Conservation (phyloP, 352 stramenopile species). For the Phytophthora foliorum region DNA sequence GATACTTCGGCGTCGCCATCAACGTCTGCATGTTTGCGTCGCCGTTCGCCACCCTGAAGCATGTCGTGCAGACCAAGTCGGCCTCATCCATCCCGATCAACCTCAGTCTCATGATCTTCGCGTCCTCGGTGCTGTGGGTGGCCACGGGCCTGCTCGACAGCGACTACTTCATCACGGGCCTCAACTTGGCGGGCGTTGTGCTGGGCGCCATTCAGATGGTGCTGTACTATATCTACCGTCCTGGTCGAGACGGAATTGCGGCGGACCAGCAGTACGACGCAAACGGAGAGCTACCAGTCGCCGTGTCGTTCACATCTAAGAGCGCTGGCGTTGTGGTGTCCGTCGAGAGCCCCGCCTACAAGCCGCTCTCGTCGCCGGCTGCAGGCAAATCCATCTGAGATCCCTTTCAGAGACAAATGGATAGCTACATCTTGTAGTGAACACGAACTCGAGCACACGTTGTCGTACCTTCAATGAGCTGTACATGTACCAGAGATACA, state of each 20-base stretch:
- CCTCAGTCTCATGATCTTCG: slow-evolving; percentile 58
- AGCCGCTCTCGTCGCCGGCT: slow-evolving; percentile 9
- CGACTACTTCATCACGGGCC: slow-evolving; percentile 53
- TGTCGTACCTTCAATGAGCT: too few relatives aligned
- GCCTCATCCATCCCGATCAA: slow-evolving; percentile 56
- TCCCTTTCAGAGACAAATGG: not conserved
- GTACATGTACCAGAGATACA: not conserved
- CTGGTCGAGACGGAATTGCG: not conserved
- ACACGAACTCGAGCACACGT: not conserved
- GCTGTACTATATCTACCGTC: slow-evolving; percentile 59
- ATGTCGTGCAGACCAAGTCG: slow-evolving; percentile 54
- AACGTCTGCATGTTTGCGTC: slow-evolving; percentile 61
- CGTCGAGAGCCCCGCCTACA: slow-evolving; percentile 18
- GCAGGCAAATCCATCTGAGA: not conserved
- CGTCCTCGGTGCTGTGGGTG: slow-evolving; percentile 60
- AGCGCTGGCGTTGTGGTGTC: not conserved
- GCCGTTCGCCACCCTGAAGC: slow-evolving; percentile 49
- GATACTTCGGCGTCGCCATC: slow-evolving; percentile 30
- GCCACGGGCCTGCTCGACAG: slow-evolving; percentile 49
- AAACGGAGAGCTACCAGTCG: slow-evolving; percentile 4
- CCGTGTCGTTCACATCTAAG: slow-evolving; percentile 12
- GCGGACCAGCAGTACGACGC: not conserved
- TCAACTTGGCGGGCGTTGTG: slow-evolving; percentile 45
- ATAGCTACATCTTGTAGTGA: not conserved
- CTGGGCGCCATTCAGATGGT: slow-evolving; percentile 51